Evolutionary conservation across 2,329 filamentous ascomycete genomes (phyloP).

Genomic region (Dactylellina drechsleri): DNA sequence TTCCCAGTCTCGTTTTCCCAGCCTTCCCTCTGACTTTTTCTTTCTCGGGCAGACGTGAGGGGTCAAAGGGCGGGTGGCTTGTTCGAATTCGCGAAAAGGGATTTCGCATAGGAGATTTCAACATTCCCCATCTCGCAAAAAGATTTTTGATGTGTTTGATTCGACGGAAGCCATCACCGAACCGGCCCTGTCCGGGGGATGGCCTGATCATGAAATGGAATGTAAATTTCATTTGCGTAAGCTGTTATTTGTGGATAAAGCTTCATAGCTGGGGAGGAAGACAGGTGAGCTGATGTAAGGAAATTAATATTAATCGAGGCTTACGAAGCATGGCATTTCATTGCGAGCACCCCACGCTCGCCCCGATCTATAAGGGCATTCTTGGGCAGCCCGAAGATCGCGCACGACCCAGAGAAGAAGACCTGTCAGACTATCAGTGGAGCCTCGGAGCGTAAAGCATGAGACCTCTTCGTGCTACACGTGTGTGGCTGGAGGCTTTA

Average conservation of each 20-base stretch:
- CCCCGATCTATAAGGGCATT: slow-evolving; percentile 25
- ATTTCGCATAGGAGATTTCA: neutral
- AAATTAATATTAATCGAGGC: slow-evolving; percentile 8
- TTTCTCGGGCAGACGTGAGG: neutral
- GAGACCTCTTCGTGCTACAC: neutral
- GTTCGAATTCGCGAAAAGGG: neutral
- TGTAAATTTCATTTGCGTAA: neutral
- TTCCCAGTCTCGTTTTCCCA: slow-evolving; percentile 8
- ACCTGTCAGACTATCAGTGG: slow-evolving; percentile 11
- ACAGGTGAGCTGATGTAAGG: slow-evolving; percentile 34
- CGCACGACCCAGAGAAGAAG: slow-evolving; percentile 6
- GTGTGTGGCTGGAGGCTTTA: neutral
- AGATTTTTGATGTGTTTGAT: neutral
- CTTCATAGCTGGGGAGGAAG: slow-evolving; percentile 11
- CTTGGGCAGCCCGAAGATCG: slow-evolving; percentile 37
- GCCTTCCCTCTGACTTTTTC: neutral
- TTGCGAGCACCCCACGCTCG: slow-evolving; percentile 2
- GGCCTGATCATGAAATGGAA: neutral
- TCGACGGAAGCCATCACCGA: neutral
- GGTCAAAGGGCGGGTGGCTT: neutral
- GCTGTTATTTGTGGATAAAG: slow-evolving; percentile 15
- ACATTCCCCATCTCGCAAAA: neutral
- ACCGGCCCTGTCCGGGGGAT: neutral
- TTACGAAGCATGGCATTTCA: slow-evolving; percentile 4
- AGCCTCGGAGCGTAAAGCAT: slow-evolving; percentile 19